These are phyloP conservation scores for Phytophthora kernoviae DNA, from an alignment of 352 stramenopile genomes.

Conservation along the genomic window DNA sequence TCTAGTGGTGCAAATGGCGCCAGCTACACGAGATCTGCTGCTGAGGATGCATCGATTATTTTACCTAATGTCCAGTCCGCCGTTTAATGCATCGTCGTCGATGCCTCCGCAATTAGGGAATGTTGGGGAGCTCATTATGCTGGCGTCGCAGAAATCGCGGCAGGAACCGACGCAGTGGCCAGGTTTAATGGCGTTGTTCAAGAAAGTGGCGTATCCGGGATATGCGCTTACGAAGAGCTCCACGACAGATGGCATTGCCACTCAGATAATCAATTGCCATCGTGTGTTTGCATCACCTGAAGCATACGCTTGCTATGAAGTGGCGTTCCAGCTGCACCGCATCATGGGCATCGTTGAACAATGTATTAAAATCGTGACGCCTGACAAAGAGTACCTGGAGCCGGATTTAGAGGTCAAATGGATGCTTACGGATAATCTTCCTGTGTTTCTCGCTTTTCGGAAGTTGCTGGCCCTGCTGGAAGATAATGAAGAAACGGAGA, in stretches of 20 bases:
- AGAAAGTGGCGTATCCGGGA: conserved; percentile 62
- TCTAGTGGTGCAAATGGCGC: conserved; percentile 54
- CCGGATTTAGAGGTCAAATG: conserved; percentile 59
- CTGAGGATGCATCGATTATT: conserved; percentile 74
- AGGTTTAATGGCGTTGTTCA: conserved; percentile 75
- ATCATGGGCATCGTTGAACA: conserved; percentile 55
- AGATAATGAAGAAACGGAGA: conserved; percentile 30
- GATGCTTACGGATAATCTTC: conserved; percentile 39
- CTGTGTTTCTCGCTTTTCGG: conserved; percentile 58
- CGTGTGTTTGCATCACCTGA: conserved; percentile 54
- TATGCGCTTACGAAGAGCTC: conserved; percentile 43
- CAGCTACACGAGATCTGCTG: conserved; percentile 52
- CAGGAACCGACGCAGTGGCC: conserved; percentile 71
- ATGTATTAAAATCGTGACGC: conserved; percentile 41
- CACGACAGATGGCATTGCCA: conserved; percentile 4
- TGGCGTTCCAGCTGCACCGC: conserved; percentile 58
- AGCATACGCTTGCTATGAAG: conserved; percentile 72
- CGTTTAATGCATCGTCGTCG: conserved; percentile 33
- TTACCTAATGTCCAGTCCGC: conserved; percentile 61
- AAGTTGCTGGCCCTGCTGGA: conserved; percentile 32
- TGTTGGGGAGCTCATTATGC: conserved; percentile 22
- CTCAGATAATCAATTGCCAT: conserved; percentile 20
- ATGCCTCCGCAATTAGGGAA: conserved; percentile 22
- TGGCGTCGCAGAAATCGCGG: conserved; percentile 34
- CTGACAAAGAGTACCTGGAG: conserved; percentile 35